These are phyloP conservation scores for Colletotrichum abscissum DNA, from an alignment of 2,329 filamentous ascomycete species.

Conservation along the genomic window DNA sequence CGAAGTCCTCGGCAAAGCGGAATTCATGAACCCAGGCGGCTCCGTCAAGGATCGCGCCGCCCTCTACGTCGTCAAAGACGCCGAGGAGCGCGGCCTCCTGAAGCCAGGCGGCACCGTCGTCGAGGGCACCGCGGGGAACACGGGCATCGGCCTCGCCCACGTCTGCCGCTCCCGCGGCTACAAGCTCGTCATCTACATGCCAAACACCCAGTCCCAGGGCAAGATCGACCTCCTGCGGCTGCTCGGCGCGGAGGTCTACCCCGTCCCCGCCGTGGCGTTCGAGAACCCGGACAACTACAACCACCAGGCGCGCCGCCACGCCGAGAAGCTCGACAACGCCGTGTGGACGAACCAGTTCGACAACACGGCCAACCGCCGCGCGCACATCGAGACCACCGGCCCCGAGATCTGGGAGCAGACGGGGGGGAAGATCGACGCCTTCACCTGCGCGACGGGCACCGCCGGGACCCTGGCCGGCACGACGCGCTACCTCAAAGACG, in stretches of 20 bases:
- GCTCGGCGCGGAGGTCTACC: conserved; percentile 93
- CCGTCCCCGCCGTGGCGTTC: conserved; percentile 94
- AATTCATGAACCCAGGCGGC: conserved; percentile 98
- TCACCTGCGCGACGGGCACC: conserved; percentile 95
- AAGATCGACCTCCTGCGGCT: conserved; percentile 95
- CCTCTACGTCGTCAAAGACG: conserved; percentile 92
- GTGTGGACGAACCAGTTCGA: conserved; percentile 99
- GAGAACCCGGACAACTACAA: conserved; percentile 98
- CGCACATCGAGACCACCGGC: conserved; percentile 96
- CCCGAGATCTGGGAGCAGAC: conserved; percentile 98
- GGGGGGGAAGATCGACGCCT: conserved; percentile 85
- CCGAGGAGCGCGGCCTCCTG: conserved; percentile 87
- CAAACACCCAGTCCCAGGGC: conserved; percentile 96
- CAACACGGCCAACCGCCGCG: conserved; percentile 91
- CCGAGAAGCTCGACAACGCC: conserved; percentile 85
- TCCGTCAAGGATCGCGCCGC: conserved; percentile 97
- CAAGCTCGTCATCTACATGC: conserved; percentile 99
- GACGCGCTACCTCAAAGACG: conserved; percentile 89
- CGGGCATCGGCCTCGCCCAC: conserved; percentile 96
- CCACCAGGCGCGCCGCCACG: conserved; percentile 91
- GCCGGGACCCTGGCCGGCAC: conserved; percentile 90
- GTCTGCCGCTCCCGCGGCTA: conserved; percentile 94
- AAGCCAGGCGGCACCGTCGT: conserved; percentile 91
- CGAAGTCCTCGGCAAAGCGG: conserved; percentile 94
- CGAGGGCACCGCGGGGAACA: conserved; percentile 97